Evolutionary conservation across 768 basidiomycete genomes (phyloP).

Genomic region (Russula ochroleuca): DNA sequence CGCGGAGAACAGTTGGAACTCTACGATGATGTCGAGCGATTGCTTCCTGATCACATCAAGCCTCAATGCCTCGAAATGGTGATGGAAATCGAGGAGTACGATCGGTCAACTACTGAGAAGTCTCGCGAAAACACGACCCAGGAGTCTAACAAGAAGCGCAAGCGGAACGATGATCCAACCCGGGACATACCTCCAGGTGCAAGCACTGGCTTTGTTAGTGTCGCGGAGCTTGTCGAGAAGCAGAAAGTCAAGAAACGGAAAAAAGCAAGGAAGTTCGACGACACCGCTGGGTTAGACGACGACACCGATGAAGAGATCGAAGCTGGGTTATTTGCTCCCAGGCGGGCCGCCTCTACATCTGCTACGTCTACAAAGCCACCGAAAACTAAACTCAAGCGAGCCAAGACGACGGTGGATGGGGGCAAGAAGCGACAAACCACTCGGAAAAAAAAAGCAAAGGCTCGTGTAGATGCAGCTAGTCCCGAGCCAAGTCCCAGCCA

Average conservation of each 20-base stretch:
- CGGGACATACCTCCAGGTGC: conserved; percentile 77
- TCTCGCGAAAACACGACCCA: conserved; percentile 34
- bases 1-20: conserved; percentile 85
- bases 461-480: conserved; percentile 32
- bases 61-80: conserved; percentile 74
- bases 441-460: conserved; percentile 22
- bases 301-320: conserved; percentile 66
- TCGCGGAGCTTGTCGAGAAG: conserved; percentile 57
- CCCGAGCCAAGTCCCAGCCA: conserved; percentile 37
- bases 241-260: conserved; percentile 43
- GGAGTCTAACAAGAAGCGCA: conserved; percentile 52
- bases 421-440: conserved; percentile 36
- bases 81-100: conserved; percentile 75
- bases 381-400: conserved; percentile 39
- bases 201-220: conserved; percentile 64
- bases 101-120: conserved; percentile 46
- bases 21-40: conserved; percentile 85
- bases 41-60: conserved; percentile 73
- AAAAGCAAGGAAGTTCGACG: conserved; percentile 42
- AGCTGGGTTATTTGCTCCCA: conserved; percentile 46
- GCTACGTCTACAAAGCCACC: conserved; percentile 32
- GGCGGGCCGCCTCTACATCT: conserved; percentile 51
- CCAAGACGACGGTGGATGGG: conserved; percentile 37
- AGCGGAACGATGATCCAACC: conserved; percentile 59
- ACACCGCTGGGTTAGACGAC: conserved; percentile 53